Evolutionary conservation across 2,329 filamentous ascomycete species (phyloP).

Genomic region (Fonsecaea monophora): DNA sequence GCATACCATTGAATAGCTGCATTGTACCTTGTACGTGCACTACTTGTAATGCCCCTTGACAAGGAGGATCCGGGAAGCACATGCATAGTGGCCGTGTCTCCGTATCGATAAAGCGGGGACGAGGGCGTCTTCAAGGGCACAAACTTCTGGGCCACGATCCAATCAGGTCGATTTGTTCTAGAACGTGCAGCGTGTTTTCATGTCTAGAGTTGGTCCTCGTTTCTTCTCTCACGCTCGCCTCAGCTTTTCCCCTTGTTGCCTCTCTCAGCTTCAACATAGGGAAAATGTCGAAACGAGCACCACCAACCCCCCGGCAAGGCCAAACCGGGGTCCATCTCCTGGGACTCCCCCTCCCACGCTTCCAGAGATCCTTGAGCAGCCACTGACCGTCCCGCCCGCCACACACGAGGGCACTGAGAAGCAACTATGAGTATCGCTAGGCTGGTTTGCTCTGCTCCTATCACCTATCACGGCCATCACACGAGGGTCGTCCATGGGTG

Average conservation of each 20-base stretch:
- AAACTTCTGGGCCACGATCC: neutral
- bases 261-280: neutral
- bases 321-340: neutral
- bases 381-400: slow-evolving; percentile 12
- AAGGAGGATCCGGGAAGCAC: neutral
- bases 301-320: neutral
- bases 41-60: neutral
- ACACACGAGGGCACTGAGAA: slow-evolving; percentile 7
- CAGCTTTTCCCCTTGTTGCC: neutral
- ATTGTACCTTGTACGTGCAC: neutral
- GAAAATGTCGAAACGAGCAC: neutral
- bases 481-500: slow-evolving; percentile 31
- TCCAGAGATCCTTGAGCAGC: slow-evolving; percentile 5
- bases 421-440: neutral
- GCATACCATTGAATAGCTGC: neutral
- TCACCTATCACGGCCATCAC: slow-evolving; percentile 25
- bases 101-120: neutral
- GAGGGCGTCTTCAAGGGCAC: neutral
- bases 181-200: neutral
- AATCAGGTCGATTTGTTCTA: neutral
- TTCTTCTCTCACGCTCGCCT: neutral
- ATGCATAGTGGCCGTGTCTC: neutral
- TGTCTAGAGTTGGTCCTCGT: neutral
- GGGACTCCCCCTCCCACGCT: neutral
- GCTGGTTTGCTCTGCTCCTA: slow-evolving; percentile 29